These are phyloP conservation scores for Dictyophora rubrovolvata DNA, from an alignment of 768 basidiomycete species.

Conservation along the genomic window DNA sequence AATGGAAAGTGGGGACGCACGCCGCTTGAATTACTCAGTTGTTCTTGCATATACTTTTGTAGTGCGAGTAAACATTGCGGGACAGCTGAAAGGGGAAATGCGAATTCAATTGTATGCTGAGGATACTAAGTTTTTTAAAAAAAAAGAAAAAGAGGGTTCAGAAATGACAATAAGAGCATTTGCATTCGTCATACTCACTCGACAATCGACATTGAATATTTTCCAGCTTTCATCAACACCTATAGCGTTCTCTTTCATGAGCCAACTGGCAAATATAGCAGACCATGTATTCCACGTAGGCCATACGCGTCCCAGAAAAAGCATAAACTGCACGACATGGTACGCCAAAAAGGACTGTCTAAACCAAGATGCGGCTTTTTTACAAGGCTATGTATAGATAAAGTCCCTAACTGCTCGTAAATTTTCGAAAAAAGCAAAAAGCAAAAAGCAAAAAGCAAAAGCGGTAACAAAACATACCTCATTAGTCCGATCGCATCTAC, in stretches of 20 bases:
- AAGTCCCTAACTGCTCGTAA: not conserved
- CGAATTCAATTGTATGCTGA: constrained; percentile 95
- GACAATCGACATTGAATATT: constrained; percentile 90
- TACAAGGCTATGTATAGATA: constrained; percentile 35
- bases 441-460: constrained; percentile 5
- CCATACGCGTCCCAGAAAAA: constrained; percentile 67
- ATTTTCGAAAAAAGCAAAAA: constrained; percentile 2
- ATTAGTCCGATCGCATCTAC: constrained; percentile 60
- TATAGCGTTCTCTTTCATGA: constrained; percentile 42
- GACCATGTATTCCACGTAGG: constrained; percentile 52
- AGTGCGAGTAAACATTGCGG: constrained; percentile 61
- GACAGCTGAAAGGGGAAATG: constrained; percentile 65
- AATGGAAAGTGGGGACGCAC: constrained; percentile 85
- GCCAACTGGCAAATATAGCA: constrained; percentile 58
- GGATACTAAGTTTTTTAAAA: constrained; percentile 47
- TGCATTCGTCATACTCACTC: constrained; percentile 61
- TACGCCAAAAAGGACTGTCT: constrained; percentile 64
- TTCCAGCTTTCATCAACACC: constrained; percentile 69
- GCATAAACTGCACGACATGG: constrained; percentile 74
- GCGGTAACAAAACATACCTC: constrained; percentile 43
- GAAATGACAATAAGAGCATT: constrained; percentile 12
- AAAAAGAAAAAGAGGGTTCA: constrained; percentile 8
- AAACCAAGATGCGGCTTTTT: constrained; percentile 48
- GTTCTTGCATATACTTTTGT: constrained; percentile 56
- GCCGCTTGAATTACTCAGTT: constrained; percentile 58